Percentiles rank a stretch among this genome's conserved stretches.
Evolutionary conservation across 1,284 basidiomycete genomes (phyloP).

Genomic region (Cutaneotrichosporon cutaneum): DNA sequence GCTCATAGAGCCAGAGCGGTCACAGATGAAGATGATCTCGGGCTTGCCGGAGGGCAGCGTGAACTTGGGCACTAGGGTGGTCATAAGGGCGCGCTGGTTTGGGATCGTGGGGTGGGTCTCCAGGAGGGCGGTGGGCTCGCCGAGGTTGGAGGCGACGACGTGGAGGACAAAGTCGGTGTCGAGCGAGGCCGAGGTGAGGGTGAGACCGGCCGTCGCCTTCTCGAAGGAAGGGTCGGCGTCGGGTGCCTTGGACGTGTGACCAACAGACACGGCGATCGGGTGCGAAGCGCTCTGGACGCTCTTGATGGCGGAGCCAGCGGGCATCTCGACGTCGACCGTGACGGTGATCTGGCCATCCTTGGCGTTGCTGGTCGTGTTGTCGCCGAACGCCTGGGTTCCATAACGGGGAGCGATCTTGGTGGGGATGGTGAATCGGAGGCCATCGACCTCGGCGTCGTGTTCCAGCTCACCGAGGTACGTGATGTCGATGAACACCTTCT

Average conservation of each 20-base stretch:
- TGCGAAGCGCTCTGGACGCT: constrained; percentile 25
- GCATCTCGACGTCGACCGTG: constrained; percentile 24
- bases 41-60: constrained; percentile 10
- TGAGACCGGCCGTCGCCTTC: constrained; percentile 13
- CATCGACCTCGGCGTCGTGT: constrained; percentile 28
- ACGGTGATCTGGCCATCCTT: neutral
- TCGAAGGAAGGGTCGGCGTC: constrained; percentile 6
- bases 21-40: constrained; percentile 38
- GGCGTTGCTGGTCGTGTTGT: neutral
- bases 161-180: constrained; percentile 31
- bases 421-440: constrained; percentile 29
- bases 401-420: constrained; percentile 26
- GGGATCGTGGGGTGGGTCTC: constrained; percentile 21
- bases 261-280: constrained; percentile 18
- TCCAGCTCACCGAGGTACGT: constrained; percentile 26
- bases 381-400: constrained; percentile 9
- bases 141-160: constrained; percentile 22
- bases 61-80: constrained; percentile 21
- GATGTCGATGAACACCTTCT: constrained; percentile 20
- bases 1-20: constrained; percentile 33
- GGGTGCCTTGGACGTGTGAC: constrained; percentile 18
- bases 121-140: constrained; percentile 28
- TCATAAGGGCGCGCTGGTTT: constrained; percentile 19
- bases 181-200: constrained; percentile 7
- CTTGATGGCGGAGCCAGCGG: constrained; percentile 17